phyloP scores from a whole-genome alignment of 345 rosid species.

The Melaleuca quinquenervia region DNA sequence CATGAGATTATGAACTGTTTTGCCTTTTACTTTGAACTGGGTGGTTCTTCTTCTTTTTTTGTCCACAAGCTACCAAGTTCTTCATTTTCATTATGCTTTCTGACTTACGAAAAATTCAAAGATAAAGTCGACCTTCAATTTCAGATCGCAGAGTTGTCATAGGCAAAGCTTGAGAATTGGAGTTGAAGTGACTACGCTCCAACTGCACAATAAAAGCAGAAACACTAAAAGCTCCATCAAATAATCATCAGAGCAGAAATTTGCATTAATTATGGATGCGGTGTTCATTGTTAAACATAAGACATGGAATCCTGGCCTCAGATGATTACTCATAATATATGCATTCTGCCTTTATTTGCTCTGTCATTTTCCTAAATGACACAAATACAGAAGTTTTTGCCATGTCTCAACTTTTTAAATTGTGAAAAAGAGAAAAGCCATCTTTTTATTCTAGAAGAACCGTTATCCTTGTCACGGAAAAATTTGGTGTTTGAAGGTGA shows the following conservation, averaged over 20 bases:
- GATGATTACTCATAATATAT: neutral
- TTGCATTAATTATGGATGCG: neutral
- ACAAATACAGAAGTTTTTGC: neutral
- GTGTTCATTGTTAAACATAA: neutral
- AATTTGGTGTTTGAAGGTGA: neutral
- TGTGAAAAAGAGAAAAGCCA: neutral
- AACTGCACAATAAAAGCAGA: neutral
- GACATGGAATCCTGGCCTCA: neutral
- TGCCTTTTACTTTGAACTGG: neutral
- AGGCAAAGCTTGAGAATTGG: neutral
- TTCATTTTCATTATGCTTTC: neutral
- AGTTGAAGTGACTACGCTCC: neutral
- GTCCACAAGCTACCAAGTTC: neutral
- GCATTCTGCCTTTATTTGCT: neutral
- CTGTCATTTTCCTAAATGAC: neutral
- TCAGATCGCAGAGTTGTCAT: neutral
- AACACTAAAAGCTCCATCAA: neutral
- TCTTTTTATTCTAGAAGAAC: neutral
- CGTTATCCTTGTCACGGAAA: neutral
- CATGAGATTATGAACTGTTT: neutral
- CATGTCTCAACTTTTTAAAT: neutral
- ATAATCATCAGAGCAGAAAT: neutral
- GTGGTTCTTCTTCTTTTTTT: neutral
- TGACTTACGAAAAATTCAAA: neutral
- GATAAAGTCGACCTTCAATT: neutral